phyloP scores from a whole-genome alignment of 2,329 filamentous ascomycete genomes.

The Rhynchosporium secalis region DNA sequence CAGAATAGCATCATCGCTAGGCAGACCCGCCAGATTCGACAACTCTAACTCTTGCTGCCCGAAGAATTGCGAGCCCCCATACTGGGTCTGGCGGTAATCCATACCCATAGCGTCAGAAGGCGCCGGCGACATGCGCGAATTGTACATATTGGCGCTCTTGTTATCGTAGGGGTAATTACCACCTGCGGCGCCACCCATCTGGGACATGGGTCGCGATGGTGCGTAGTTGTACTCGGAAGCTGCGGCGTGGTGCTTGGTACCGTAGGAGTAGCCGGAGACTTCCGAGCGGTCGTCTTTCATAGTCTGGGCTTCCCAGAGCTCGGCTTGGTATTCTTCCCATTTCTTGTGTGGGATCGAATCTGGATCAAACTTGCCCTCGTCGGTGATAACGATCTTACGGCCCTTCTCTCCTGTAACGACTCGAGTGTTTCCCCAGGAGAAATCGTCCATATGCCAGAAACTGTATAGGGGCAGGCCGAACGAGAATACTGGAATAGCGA shows the following conservation, averaged over 20 bases:
- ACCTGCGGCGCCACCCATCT: constrained; percentile 29
- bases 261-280: constrained; percentile 91
- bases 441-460: constrained; percentile 99
- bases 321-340: constrained; percentile 98
- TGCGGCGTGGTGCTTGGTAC: constrained; percentile 69
- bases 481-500: constrained; percentile 89
- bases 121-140: constrained; percentile 77
- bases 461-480: constrained; percentile 88
- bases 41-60: constrained; percentile 69
- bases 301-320: constrained; percentile 89
- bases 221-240: constrained; percentile 69
- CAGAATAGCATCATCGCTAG: constrained; percentile 84
- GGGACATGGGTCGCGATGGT: constrained; percentile 51
- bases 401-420: constrained; percentile 93
- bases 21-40: constrained; percentile 69
- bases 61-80: constrained; percentile 51
- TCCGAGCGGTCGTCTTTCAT: constrained; percentile 80
- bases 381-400: constrained; percentile 87
- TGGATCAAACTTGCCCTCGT: constrained; percentile 98
- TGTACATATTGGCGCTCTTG: constrained; percentile 40
- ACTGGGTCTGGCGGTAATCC: constrained; percentile 46
- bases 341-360: constrained; percentile 91
- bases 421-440: constrained; percentile 98
- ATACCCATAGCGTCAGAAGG: constrained; percentile 61
- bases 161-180: constrained; percentile 35